Percentiles rank a stretch among this genome's conserved stretches.
Conservation (phyloP, 768 basidiomycete genomes). For the Punctularia strigosozonata region DNA sequence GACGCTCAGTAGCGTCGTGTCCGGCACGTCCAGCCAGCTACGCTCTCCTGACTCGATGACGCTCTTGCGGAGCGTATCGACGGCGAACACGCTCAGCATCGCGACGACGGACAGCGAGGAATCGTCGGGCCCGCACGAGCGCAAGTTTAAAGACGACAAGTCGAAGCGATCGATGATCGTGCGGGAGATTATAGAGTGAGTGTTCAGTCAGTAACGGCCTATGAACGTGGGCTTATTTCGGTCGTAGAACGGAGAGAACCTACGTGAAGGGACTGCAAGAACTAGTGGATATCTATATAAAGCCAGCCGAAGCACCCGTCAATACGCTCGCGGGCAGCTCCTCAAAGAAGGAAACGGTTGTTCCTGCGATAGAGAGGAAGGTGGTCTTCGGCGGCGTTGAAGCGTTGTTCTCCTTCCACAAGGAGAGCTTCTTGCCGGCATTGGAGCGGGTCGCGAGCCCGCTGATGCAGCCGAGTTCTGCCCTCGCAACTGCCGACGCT, state of each 20-base stretch:
- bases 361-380: conserved; percentile 79
- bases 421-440: conserved; percentile 84
- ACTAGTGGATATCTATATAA: conserved; percentile 91
- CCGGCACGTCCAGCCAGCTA: conserved; percentile 40
- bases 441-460: conserved; percentile 70
- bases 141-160: conserved; percentile 89
- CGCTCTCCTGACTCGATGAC: conserved; percentile 55
- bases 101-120: conserved; percentile 66
- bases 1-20: conserved; percentile 28
- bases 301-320: conserved; percentile 62
- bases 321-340: conserved; percentile 60
- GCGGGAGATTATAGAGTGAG: conserved; percentile 85
- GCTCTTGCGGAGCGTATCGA: conserved; percentile 45
- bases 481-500: conserved; percentile 40
- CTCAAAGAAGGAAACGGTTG: conserved; percentile 69
- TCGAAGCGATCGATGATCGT: conserved; percentile 74
- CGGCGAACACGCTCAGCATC: conserved; percentile 60
- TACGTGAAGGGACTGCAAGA: conserved; percentile 93
- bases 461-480: conserved; percentile 38
- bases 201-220: conserved; percentile 10
- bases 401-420: conserved; percentile 84
- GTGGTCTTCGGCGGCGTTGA: conserved; percentile 90
- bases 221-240: conserved; percentile 9
- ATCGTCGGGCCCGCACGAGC: conserved; percentile 48
- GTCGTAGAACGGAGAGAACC: conserved; percentile 75